These are phyloP conservation scores for Ilyonectria destructans DNA, from an alignment of 2,329 filamentous ascomycete species.

Conservation along the genomic window DNA sequence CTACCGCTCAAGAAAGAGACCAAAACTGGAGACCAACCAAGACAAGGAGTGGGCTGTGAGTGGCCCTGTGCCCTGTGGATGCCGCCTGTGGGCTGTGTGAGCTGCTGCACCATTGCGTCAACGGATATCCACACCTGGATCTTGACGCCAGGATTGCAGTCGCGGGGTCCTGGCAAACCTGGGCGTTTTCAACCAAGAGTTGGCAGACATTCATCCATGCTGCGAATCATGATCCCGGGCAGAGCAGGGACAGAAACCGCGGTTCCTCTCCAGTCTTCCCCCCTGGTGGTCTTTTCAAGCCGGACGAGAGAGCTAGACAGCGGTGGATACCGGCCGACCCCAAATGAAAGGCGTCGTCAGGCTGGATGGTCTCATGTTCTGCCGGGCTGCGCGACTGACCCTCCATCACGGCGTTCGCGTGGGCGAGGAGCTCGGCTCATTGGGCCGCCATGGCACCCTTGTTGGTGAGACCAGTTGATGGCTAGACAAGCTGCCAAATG, in stretches of 20 bases:
- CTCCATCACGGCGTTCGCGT: slow-evolving; percentile 47
- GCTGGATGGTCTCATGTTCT: slow-evolving; percentile 48
- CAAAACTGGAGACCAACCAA: slow-evolving; percentile 13
- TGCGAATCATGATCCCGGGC: not conserved
- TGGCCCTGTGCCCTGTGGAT: slow-evolving; percentile 13
- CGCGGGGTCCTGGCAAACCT: not conserved
- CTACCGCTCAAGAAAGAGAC: slow-evolving; percentile 24
- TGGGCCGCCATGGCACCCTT: slow-evolving; percentile 47
- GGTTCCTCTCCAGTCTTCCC: not conserved
- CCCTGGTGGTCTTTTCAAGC: not conserved
- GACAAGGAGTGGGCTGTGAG: slow-evolving; percentile 16
- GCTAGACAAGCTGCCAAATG: slow-evolving; percentile 22
- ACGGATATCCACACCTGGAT: slow-evolving; percentile 39
- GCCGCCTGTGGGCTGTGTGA: slow-evolving; percentile 31
- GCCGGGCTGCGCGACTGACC: slow-evolving; percentile 46
- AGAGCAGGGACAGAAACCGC: slow-evolving; percentile 1
- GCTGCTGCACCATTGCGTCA: slow-evolving; percentile 52
- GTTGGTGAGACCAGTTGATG: slow-evolving; percentile 33
- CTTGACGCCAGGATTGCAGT: slow-evolving; percentile 14
- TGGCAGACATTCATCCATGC: slow-evolving; percentile 10
- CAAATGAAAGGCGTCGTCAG: slow-evolving; percentile 32
- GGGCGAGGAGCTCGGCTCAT: slow-evolving; percentile 42
- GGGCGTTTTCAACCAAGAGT: slow-evolving; percentile 15
- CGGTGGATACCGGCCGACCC: slow-evolving; percentile 30
- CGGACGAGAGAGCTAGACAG: slow-evolving; percentile 32